Evolutionary conservation across 108 stramenopile genomes (phyloP), one percentile per base, ranked within the genome.

Genomic region (Skeletonema potamos): DNA sequence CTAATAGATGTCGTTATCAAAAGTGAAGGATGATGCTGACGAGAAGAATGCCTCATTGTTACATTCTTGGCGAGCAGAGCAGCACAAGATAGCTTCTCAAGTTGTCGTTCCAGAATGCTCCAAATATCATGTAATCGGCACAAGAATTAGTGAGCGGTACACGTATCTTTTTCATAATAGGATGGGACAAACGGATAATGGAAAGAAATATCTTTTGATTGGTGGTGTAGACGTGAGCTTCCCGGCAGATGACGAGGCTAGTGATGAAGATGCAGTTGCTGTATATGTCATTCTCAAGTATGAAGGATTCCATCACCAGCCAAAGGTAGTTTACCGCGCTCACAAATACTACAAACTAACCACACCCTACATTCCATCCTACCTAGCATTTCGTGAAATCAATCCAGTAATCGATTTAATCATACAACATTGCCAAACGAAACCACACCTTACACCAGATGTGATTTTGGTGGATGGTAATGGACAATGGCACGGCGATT

Each of bases 141-240:
- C 32, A 36, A 32, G 11, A 18, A 56, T 28, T 12, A 37, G 22
- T n/a, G 27, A 4, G 17, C 15, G 18, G 17, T 17, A 54, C 7
- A 41, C 27, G 7, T 20, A 29, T 51, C 62, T 58, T 59, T 44
- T 39, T 54, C 8, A 13, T 68, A 54, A 61, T 73, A n/a, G n/a
- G n/a, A n/a, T n/a, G n/a, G 41, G 39, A 13, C 20, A 13, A 46
- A 29, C 39, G 13, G 29, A 13, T 39, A 2, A 30, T 5, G 60
- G 41, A 12, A 76, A 54, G 13, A 18, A 30, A n/a, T 8, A 46
- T 6, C 55, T 71, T 29, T 79, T 82, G 24, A 83, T 79, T 57
- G 90, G 90, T 13, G 90, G 90, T 9, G 84, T 92, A 41, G 88
- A 92, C 67, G 83, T 92, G 6, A 78, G 82, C 27, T 91, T 82